Percentiles rank a stretch among this genome's conserved stretches.
phyloP scores from a whole-genome alignment of 441 rosid genomes.

The Erodium trifolium region DNA sequence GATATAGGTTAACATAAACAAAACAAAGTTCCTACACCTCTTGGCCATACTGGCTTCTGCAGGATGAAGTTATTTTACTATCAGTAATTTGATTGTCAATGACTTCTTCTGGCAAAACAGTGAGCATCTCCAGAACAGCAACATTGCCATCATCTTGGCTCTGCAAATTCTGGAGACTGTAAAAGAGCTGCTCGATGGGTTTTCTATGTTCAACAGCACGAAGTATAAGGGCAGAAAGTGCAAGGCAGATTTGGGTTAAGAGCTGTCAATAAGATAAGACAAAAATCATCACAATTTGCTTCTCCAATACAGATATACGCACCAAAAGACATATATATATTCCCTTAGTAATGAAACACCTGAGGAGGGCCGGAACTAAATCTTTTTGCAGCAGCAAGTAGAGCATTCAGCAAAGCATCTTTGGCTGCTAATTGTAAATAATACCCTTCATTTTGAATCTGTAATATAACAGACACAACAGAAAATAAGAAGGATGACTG shows the following conservation, averaged over 20 bases:
- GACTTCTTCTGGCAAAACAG: slow-evolving; percentile 92
- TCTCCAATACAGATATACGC: not conserved
- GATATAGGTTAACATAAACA: not conserved
- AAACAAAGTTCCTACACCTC: slow-evolving; percentile 48
- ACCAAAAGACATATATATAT: slow-evolving; percentile 8
- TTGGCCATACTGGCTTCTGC: slow-evolving; percentile 57
- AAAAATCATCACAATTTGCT: slow-evolving; percentile 10
- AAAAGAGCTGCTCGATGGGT: slow-evolving; percentile 78
- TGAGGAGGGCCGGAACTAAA: slow-evolving; percentile 89
- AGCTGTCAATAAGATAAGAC: slow-evolving; percentile 48
- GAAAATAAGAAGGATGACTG: not conserved
- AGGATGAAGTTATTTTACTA: slow-evolving; percentile 41
- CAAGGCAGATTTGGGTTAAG: slow-evolving; percentile 88
- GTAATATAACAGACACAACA: slow-evolving; percentile 20
- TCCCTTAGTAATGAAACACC: slow-evolving; percentile 39
- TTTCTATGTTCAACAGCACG: slow-evolving; percentile 66
- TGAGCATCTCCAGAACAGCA: slow-evolving; percentile 87
- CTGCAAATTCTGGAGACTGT: slow-evolving; percentile 71
- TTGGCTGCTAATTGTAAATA: slow-evolving; percentile 57
- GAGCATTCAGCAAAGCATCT: slow-evolving; percentile 77
- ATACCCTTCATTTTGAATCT: slow-evolving; percentile 89
- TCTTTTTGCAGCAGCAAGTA: slow-evolving; percentile 74
- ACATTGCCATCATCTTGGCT: slow-evolving; percentile 71
- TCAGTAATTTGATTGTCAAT: slow-evolving; percentile 54
- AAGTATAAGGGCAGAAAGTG: slow-evolving; percentile 76